Base-by-base conservation (phyloP, 495 filamentous ascomycete species). In the Evansstolkia leycettana region DNA sequence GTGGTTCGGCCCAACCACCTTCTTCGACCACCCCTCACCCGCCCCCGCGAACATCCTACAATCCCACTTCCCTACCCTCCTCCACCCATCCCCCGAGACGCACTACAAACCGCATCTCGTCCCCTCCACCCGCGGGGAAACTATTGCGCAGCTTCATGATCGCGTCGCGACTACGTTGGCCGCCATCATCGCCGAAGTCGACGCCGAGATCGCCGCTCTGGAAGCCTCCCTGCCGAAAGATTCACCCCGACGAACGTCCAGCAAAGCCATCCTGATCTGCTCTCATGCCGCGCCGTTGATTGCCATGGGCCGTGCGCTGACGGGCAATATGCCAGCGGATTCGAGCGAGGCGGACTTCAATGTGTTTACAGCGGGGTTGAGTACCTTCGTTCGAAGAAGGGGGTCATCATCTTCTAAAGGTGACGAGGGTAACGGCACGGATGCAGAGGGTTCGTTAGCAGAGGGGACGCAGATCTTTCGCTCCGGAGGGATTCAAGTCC, bases 261-360 rank as follows among this genome's bases (percentile, higher is more conserved):
- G 54, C 32, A 80, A 74, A 32, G 64, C 84, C 0, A 62, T 95
- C 11, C 42, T 94, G 15, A 70, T 98, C 10, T 93, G 82, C 54
- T 78, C 84, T n/a, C 90, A 98, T 62, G 90, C 89, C 0, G 90
- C 90, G 14, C 70, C 75, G 10, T 65, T 94, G 46, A 92, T 98
- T 48, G 80, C 81, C 5, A 76, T 86, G 36, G 90, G 87, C 2
- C 70, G 90, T 9, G 73, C 69, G 4, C 60, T 98, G 43, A 94
- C 85, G 10, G 84, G 82, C 0, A 37, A 48, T 2, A 80, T 86
- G 76, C 85, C 85, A 0, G 67, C 70, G 7, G 75, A 81, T 54
- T 48, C 66, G 25, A 68, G 64, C 5, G 68, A 65, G 40, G 78
- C 86, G 38, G 90, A 96, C 54, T 94, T 95, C 47, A 64, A 65